Conservation (phyloP, 2,329 filamentous ascomycete species). For the Thelonectria olida region DNA sequence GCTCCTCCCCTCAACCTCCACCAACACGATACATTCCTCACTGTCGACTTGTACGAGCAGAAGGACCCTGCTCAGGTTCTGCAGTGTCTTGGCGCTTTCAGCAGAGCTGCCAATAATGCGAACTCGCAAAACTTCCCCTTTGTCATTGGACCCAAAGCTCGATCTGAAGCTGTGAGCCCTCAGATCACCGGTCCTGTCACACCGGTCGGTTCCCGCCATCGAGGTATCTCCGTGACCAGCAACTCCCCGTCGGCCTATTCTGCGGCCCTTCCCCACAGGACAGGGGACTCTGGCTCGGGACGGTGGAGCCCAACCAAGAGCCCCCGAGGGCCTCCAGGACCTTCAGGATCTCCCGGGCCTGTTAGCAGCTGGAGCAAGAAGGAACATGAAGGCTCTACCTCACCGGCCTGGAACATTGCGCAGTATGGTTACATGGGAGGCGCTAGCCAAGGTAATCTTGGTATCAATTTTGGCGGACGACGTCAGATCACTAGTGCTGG, state of each 20-base stretch:
- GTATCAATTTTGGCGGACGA: slow-evolving; percentile 89
- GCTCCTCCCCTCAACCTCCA: slow-evolving; percentile 85
- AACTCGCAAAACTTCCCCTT: slow-evolving; percentile 79
- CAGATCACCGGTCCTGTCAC: slow-evolving; percentile 68
- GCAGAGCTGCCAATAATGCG: slow-evolving; percentile 79
- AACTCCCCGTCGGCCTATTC: slow-evolving; percentile 63
- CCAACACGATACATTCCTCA: slow-evolving; percentile 95
- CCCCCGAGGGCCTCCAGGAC: slow-evolving; percentile 56
- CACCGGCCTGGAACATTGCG: slow-evolving; percentile 96
- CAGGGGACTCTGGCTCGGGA: slow-evolving; percentile 64
- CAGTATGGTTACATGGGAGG: slow-evolving; percentile 99
- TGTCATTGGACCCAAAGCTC: slow-evolving; percentile 77
- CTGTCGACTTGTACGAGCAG: slow-evolving; percentile 92
- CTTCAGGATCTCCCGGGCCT: slow-evolving; percentile 57
- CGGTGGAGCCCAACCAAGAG: slow-evolving; percentile 71
- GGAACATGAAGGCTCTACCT: slow-evolving; percentile 80
- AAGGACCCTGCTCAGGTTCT: slow-evolving; percentile 97
- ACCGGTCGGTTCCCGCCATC: slow-evolving; percentile 54
- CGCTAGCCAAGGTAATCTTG: slow-evolving; percentile 93
- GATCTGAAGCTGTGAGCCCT: slow-evolving; percentile 69
- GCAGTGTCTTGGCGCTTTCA: slow-evolving; percentile 92
- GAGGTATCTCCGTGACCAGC: slow-evolving; percentile 66
- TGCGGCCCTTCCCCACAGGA: slow-evolving; percentile 57
- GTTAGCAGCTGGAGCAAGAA: slow-evolving; percentile 93
- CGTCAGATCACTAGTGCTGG: slow-evolving; percentile 89